Evolutionary conservation across 257 asterid species (phyloP).

Genomic region (Rehmannia glutinosa): DNA sequence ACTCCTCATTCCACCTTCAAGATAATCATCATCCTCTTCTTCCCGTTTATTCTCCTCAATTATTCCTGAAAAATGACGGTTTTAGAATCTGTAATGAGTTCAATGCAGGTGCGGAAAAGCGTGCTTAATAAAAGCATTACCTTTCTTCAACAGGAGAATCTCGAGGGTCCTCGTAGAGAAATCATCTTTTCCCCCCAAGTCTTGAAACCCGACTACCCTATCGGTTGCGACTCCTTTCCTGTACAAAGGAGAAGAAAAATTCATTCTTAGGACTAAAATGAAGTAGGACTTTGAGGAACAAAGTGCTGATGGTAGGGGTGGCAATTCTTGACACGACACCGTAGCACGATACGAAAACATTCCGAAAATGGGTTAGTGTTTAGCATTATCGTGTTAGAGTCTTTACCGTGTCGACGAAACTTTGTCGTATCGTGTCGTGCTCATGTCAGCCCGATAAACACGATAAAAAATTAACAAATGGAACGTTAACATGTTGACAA

Average conservation of each 20-base stretch:
- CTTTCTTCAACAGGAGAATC: conserved; percentile 67
- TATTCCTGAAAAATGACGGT: conserved; percentile 50
- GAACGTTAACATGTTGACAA: no score
- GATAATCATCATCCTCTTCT: conserved; percentile 69
- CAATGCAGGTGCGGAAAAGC: neutral
- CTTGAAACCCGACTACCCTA: conserved; percentile 83
- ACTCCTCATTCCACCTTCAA: conserved; percentile 41
- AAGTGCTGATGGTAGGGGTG: no score
- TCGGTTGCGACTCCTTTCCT: conserved; percentile 86
- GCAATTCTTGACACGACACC: no score
- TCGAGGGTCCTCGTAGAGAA: conserved; percentile 70
- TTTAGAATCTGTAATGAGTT: conserved; percentile 22
- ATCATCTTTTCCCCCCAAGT: conserved; percentile 85
- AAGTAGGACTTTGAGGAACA: no score
- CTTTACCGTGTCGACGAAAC: no score
- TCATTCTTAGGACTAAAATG: no score
- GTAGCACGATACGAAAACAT: no score
- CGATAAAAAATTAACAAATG: no score
- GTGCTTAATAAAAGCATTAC: conserved; percentile 26
- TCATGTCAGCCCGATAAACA: no score
- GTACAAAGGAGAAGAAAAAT: conserved; percentile 15
- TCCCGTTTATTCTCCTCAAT: conserved; percentile 67
- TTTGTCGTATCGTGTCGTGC: no score
- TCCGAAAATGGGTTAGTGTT: no score
- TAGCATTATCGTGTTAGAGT: no score